Conservation (phyloP, 1,284 basidiomycete species). For the Austroboletus niveus region DNA sequence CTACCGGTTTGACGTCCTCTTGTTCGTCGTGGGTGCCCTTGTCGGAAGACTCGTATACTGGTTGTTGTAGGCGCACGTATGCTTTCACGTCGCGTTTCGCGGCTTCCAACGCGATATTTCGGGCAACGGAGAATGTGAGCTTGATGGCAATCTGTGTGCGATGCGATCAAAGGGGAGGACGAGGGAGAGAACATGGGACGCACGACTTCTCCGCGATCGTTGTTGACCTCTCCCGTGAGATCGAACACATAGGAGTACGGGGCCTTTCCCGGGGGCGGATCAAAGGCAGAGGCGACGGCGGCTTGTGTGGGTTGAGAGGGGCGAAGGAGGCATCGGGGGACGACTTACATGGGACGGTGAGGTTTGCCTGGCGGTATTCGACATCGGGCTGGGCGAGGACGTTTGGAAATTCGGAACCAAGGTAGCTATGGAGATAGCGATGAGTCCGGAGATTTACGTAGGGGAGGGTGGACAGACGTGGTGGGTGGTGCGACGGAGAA, state of each 20-base stretch:
- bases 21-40: constrained; percentile 70
- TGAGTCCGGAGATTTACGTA: constrained; percentile 8
- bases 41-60: constrained; percentile 77
- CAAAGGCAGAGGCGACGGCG: constrained; percentile 62
- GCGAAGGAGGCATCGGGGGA: not conserved
- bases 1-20: constrained; percentile 72
- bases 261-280: constrained; percentile 61
- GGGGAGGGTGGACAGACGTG: constrained; percentile 53
- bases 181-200: constrained; percentile 19
- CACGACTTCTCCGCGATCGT: constrained; percentile 78
- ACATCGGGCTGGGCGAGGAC: constrained; percentile 65
- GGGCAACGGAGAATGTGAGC: constrained; percentile 72
- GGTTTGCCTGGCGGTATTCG: constrained; percentile 83
- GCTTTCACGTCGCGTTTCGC: constrained; percentile 66
- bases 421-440: constrained; percentile 51
- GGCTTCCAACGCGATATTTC: constrained; percentile 67
- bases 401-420: constrained; percentile 74
- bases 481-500: constrained; percentile 84
- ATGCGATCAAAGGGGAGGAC: constrained; percentile 6
- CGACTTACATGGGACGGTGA: constrained; percentile 65
- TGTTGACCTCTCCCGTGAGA: constrained; percentile 76
- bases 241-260: constrained; percentile 78
- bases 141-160: constrained; percentile 68
- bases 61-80: constrained; percentile 78
- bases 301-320: constrained; percentile 39